Percentiles rank a stretch among this genome's conserved stretches.
phyloP scores from a whole-genome alignment of 225 moss, liverwort and hornwort species.

The Straminergon stramineum region DNA sequence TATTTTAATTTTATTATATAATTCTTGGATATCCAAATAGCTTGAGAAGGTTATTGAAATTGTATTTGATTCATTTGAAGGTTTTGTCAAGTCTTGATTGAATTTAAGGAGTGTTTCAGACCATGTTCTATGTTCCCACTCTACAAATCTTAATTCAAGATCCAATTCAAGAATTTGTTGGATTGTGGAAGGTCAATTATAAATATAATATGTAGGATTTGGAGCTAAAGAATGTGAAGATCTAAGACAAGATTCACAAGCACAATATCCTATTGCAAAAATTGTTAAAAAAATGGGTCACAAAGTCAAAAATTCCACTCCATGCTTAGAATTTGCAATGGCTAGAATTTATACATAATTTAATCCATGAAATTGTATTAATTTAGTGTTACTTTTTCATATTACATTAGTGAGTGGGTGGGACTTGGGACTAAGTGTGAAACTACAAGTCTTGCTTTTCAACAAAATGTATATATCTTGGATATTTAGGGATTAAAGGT shows the following conservation, averaged over 20 bases:
- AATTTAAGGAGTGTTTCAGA: no score
- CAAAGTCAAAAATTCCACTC: neutral
- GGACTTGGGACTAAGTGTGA: neutral
- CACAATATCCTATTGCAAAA: no score
- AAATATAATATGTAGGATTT: neutral
- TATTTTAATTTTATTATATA: neutral
- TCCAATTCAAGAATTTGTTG: neutral
- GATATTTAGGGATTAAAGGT: neutral
- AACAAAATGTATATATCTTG: no score
- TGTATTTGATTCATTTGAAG: neutral
- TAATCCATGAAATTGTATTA: no score
- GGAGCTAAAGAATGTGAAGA: no score
- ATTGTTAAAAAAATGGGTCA: accelerated
- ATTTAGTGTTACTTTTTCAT: neutral
- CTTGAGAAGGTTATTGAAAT: neutral
- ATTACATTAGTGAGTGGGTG: neutral
- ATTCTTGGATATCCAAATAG: neutral
- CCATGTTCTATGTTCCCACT: neutral
- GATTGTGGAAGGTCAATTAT: neutral
- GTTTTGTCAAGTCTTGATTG: neutral
- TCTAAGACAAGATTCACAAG: neutral
- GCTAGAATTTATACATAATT: no score
- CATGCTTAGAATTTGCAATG: neutral
- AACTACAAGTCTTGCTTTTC: neutral
- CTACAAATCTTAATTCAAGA: neutral